Evolutionary conservation across 2,329 filamentous ascomycete genomes (phyloP).

Genomic region (Aspergillus sojae): DNA sequence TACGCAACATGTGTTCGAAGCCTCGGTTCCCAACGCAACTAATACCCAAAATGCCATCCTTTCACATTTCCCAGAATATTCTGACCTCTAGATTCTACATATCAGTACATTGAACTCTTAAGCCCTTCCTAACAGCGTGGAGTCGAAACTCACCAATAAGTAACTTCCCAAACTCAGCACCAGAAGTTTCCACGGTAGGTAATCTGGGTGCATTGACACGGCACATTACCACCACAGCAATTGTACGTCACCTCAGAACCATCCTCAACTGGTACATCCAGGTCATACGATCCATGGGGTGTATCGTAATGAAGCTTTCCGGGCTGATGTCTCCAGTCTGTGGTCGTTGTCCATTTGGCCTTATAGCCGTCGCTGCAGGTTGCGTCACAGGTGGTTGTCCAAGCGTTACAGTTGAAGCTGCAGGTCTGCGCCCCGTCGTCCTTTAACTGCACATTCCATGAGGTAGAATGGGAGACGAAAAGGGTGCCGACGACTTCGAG

Average conservation of each 20-base stretch:
- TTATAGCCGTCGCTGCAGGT: not conserved
- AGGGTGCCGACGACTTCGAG: not conserved
- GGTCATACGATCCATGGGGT: not conserved
- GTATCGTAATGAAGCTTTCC: not conserved
- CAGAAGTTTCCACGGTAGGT: not conserved
- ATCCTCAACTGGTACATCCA: not conserved
- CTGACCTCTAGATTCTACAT: not conserved
- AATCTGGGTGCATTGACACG: not conserved
- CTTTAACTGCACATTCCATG: not conserved
- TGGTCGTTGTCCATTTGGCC: not conserved
- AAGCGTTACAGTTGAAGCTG: not conserved
- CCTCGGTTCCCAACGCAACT: not conserved
- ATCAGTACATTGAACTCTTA: not conserved
- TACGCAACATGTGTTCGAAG: not conserved
- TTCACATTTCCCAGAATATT: not conserved
- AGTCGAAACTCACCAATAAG: not conserved
- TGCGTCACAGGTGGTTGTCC: not conserved
- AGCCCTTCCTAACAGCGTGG: accelerated
- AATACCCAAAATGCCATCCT: not conserved
- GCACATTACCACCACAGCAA: not conserved
- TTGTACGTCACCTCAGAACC: not conserved
- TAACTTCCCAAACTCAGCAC: not conserved
- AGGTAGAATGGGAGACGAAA: not conserved
- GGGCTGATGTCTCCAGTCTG: not conserved
- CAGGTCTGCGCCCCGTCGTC: not conserved